Percentiles rank a stretch among this genome's conserved stretches.
phyloP scores from a whole-genome alignment of 2,329 filamentous ascomycete species.

The Diaporthe vaccinii region DNA sequence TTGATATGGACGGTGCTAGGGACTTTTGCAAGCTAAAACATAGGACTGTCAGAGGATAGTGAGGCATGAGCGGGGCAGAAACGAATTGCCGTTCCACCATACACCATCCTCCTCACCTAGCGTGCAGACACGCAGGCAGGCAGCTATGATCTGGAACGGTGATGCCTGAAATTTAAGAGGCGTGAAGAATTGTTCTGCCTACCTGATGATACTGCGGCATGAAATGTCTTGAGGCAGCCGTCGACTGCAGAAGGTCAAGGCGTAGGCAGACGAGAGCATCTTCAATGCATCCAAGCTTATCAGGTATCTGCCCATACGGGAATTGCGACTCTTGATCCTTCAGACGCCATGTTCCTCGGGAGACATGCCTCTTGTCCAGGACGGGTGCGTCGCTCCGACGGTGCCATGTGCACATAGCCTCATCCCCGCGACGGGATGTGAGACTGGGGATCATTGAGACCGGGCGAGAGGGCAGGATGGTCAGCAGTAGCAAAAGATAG shows the following conservation, averaged over 20 bases:
- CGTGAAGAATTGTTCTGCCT: constrained; percentile 14
- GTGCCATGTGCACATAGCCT: neutral
- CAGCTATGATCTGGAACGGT: neutral
- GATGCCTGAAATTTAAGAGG: neutral
- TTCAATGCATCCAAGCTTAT: neutral
- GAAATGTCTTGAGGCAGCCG: neutral
- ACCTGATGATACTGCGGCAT: neutral
- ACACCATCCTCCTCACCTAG: constrained; percentile 4
- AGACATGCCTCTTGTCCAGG: neutral
- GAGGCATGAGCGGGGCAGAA: neutral
- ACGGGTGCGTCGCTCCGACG: neutral
- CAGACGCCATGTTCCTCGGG: neutral
- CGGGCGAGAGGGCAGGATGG: constrained; percentile 12
- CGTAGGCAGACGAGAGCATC: neutral
- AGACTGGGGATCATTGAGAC: neutral
- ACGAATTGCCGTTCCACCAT: constrained; percentile 3
- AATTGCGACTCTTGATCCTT: neutral
- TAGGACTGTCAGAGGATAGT: constrained; percentile 3
- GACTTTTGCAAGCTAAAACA: constrained; percentile 30
- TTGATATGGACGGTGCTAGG: constrained; percentile 6
- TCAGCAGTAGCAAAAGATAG: constrained; percentile 21
- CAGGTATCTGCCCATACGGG: no score
- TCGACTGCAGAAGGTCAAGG: neutral
- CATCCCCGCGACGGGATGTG: neutral
- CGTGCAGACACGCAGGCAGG: neutral